Evolutionary conservation across 768 basidiomycete genomes (phyloP).

Genomic region (Serendipita sp.): DNA sequence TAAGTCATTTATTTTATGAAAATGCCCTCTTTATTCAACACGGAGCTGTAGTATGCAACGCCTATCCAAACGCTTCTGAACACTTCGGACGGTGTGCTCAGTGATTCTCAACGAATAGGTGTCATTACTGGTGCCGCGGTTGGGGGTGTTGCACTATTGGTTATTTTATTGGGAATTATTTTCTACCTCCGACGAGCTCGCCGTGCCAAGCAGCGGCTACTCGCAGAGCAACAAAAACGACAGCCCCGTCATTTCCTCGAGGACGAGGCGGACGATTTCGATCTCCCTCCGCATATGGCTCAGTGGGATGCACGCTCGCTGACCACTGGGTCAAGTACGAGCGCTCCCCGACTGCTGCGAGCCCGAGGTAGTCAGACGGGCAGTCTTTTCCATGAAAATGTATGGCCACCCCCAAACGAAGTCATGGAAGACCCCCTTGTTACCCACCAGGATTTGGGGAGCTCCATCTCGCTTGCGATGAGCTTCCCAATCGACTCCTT

Average conservation of each 20-base stretch:
- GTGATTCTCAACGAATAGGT: conserved; percentile 1
- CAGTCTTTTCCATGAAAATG: conserved; percentile 13
- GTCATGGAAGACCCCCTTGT: conserved; percentile 11
- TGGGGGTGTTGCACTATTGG: conserved; percentile 4
- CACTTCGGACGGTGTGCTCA: background rate
- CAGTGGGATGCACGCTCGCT: background rate
- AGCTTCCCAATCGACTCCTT: background rate
- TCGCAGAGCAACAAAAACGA: conserved; percentile 2
- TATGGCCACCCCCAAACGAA: conserved; percentile 11
- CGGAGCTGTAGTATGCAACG: background rate
- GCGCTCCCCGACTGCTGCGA: conserved; percentile 9
- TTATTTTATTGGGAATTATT: conserved; percentile 8
- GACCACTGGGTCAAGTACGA: background rate
- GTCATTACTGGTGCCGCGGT: conserved; percentile 11
- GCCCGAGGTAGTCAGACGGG: conserved; percentile 10
- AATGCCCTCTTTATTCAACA: background rate
- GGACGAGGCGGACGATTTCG: conserved; percentile 11
- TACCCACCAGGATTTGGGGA: conserved; percentile 7
- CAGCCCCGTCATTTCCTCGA: conserved; percentile 10
- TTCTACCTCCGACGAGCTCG: conserved; percentile 8
- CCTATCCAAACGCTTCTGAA: conserved; percentile 1
- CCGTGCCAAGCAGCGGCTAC: conserved; percentile 2
- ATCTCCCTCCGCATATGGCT: background rate
- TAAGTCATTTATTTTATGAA: background rate
- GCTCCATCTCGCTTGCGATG: conserved; percentile 5